Evolutionary conservation across 306 rosid species (phyloP), one percentile per base, ranked within the genome.

Genomic region (Begonia masoniana): DNA sequence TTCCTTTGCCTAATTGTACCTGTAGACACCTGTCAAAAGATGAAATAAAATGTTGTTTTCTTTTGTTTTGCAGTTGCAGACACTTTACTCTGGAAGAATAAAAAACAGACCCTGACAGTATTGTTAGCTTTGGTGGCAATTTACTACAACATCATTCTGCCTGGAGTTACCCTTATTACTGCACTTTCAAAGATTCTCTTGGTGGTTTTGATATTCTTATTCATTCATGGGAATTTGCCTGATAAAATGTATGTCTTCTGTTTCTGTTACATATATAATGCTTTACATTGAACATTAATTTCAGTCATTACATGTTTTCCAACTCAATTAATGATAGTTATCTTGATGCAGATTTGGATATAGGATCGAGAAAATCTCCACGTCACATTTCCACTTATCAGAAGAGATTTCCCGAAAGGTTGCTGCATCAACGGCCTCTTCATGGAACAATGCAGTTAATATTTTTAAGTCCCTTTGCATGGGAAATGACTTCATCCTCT

Each of bases 51-150:
- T 35, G 48, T 50, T 35, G 10, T 51, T 66, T 17, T 43, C 19
- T 57, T 66, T 72, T 72, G 71, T 57, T 66, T 72, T 72, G 71
- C 94, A 91, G 99, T 84, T 81, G 94, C 99, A 60, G 96, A 91
- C 58, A 72, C 82, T 9, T 74, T 91, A 69, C 99, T 91, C 61
- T 91, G 99, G 99, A 91, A 74, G 92, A 88, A 91, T 66, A 83
- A 62, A 68, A 91, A 73, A 63, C 74, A 64, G 69, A 83, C 99
- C n/a, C 55, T 77, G 59, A 66, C 64, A 39, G 56, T 77, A 15
- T 70, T 86, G 67, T 51, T 86, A 58, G 66, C 83, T 68, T 62
- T 83, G 80, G 46, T 72, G 68, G 84, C 86, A 16, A 73, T 83
- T 70, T 86, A 91, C 81, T 78, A 63, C 77, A 78, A 68, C 84